Evolutionary conservation across 371 early-diverging fungal species (phyloP), one percentile per base, ranked within the genome.

Genomic region (Actinomortierella wolfii): DNA sequence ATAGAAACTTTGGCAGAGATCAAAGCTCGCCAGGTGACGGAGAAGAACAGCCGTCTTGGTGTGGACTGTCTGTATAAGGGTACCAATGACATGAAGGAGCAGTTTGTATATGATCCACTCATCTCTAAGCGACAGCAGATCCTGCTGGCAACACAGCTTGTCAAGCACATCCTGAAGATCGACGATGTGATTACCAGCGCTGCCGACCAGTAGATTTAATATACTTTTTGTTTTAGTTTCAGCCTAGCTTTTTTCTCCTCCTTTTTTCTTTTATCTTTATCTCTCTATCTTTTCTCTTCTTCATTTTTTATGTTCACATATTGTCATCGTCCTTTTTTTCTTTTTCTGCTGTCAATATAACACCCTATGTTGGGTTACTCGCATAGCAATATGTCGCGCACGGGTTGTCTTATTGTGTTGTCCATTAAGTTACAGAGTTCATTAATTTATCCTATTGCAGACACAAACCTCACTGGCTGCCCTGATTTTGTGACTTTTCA

Each of bases 91-190:
- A 99, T 99, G 99, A 91, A 93, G 78, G 94, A 92, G 48, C 93
- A 94, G 78, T 88, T 91, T 69, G 99, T 99, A 23, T 97, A 96
- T 82, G 99, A 99, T 78, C 97, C 99, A 28, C 86, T 99, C 63
- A 96, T 96, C 54, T 97, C 98, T 55, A 99, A 99, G 91, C 93
- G 97, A 51, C 97, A 97, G 75, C 99, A 99, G 82, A 92, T 94
- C 78, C 79, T 94, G 63, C 86, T 99, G 61, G 98, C 99, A 21
- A 99, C 99, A 47, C 99, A 99, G 84, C 84, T 99, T 28, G 99
- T 98, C 64, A 97, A 96, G 81, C 96, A 96, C 92, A 96, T 99
- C 61, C 84, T 94, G 56, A 96, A 97, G 86, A 95, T 96, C 76
- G 96, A 96, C 78, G 97, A 96, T 85, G 95, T 96, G 56, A 94